A percentile compares a stretch with the other conserved stretches of the same genome.
Conservation (phyloP, 2,329 filamentous ascomycete species). For the Trichoderma afroharzianum region DNA sequence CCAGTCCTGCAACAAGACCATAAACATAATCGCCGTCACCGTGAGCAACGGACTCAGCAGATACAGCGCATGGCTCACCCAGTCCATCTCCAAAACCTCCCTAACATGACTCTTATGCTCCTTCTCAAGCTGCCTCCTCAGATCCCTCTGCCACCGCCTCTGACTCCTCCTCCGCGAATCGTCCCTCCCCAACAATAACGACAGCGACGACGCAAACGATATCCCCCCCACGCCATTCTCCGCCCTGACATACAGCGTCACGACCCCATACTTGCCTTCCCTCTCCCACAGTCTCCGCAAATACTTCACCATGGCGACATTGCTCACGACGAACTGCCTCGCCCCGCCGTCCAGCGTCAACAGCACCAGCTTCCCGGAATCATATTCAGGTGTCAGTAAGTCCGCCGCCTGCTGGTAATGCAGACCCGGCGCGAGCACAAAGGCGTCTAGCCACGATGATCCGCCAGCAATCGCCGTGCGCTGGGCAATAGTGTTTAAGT, state of each 20-base stretch:
- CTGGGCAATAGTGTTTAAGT: constrained; percentile 53
- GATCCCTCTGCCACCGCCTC: neutral
- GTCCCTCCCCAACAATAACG: neutral
- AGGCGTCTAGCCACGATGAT: constrained; percentile 52
- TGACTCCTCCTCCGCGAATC: neutral
- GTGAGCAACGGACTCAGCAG: constrained; percentile 47
- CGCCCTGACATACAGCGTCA: constrained; percentile 30
- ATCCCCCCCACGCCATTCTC: constrained; percentile 18
- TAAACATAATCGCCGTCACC: constrained; percentile 39
- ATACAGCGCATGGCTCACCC: constrained; percentile 48
- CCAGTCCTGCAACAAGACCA: constrained; percentile 48
- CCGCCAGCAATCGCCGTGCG: constrained; percentile 56
- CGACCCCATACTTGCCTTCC: constrained; percentile 19
- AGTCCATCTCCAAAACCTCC: constrained; percentile 35
- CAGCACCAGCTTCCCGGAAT: constrained; percentile 14
- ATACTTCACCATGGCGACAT: constrained; percentile 52
- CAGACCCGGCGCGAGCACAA: constrained; percentile 57
- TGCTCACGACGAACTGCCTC: constrained; percentile 39
- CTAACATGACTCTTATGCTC: neutral
- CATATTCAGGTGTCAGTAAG: constrained; percentile 40
- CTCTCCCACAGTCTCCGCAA: constrained; percentile 29
- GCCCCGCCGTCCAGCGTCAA: constrained; percentile 29
- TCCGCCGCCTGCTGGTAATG: constrained; percentile 59
- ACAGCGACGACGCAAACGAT: neutral
- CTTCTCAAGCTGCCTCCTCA: constrained; percentile 15